A percentile compares a stretch with the other conserved stretches of the same genome.
phyloP scores from a whole-genome alignment of 805 yeast species.

The Kazachstania psychrophila region DNA sequence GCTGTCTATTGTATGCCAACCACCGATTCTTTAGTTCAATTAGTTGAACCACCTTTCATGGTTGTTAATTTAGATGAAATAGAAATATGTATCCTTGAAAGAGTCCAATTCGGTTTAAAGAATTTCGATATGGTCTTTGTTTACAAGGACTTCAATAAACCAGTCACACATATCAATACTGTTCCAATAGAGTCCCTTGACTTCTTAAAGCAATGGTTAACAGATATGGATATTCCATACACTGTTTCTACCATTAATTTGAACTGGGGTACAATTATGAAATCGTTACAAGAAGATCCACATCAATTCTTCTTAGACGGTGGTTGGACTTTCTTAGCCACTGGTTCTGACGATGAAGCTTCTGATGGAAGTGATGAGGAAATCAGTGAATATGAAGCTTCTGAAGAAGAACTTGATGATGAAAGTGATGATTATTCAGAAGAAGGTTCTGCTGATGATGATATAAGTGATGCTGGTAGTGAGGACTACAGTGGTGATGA shows the following conservation, averaged over 20 bases:
- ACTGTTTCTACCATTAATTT: conserved; percentile 92
- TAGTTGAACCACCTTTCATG: conserved; percentile 89
- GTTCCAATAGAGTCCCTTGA: conserved; percentile 89
- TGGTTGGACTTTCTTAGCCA: conserved; percentile 92
- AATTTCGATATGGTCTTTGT: conserved; percentile 96
- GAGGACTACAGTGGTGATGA: conserved; percentile 23
- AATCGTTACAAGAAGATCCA: conserved; percentile 84
- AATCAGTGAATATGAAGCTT: conserved; percentile 37
- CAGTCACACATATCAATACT: conserved; percentile 88
- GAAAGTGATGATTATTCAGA: conserved; percentile 34
- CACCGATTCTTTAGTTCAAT: conserved; percentile 89
- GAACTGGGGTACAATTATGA: conserved; percentile 94
- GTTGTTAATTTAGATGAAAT: conserved; percentile 87
- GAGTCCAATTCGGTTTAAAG: conserved; percentile 94
- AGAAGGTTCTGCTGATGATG: conserved; percentile 31
- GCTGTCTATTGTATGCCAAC: conserved; percentile 95
- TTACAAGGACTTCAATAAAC: conserved; percentile 77
- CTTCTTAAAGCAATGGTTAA: conserved; percentile 90
- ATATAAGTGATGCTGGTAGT: conserved; percentile 28
- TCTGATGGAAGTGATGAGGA: conserved; percentile 67
- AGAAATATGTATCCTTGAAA: conserved; percentile 90
- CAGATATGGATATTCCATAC: conserved; percentile 94
- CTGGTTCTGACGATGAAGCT: conserved; percentile 71
- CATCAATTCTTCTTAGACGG: conserved; percentile 90
- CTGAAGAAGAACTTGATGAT: conserved; percentile 37